A percentile compares a stretch with the other conserved stretches of the same genome.
phyloP scores from a whole-genome alignment of 208 protist species.

The Endotrypanum monterogeii region DNA sequence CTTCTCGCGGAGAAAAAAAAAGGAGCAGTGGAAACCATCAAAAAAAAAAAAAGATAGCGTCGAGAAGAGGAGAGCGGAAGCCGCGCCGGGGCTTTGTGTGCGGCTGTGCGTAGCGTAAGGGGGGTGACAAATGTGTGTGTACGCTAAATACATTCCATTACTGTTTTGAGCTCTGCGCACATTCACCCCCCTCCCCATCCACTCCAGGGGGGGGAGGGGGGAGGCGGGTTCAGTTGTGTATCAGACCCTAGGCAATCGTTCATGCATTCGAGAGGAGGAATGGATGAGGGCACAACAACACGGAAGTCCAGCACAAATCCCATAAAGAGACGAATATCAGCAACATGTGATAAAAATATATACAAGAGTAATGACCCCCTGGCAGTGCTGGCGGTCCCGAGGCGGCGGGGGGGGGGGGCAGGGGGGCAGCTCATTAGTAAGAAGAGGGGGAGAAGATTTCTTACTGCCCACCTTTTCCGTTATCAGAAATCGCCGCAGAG shows the following conservation, averaged over 20 bases:
- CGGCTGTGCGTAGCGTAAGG: background rate
- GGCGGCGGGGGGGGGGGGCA: no score
- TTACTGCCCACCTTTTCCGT: background rate
- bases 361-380: no score
- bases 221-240: background rate
- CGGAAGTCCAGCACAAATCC: background rate
- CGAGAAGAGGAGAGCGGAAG: no score
- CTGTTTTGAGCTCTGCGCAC: background rate
- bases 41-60: no score
- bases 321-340: no score
- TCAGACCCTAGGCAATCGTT: no score
- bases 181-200: no score
- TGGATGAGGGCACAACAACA: background rate
- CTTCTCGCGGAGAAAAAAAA: background rate
- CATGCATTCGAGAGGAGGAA: background rate
- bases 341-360: no score
- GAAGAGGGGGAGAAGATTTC: background rate
- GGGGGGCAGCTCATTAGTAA: background rate
- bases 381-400: no score
- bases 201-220: no score
- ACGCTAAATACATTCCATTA: background rate
- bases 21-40: background rate
- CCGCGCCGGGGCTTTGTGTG: background rate
- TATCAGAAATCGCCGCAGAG: background rate
- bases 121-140: background rate